Percentiles rank a stretch among this genome's conserved stretches.
These are phyloP conservation scores for Aspergillus carlsbadensis DNA, from an alignment of 495 filamentous ascomycete species.

Conservation along the genomic window DNA sequence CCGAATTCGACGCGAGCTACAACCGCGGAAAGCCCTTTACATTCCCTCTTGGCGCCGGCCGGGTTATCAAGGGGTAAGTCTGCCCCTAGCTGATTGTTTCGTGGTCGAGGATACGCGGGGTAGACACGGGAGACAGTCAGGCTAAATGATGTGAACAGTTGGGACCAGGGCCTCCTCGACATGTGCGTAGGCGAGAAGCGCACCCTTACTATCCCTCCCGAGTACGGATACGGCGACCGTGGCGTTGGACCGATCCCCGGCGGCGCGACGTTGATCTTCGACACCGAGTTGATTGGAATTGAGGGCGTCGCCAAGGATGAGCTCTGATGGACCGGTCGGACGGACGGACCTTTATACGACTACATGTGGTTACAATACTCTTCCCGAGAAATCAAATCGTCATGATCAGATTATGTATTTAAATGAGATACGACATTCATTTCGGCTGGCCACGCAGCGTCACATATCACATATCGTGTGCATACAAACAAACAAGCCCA, in stretches of 20 bases:
- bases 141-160: slow-evolving; percentile 39
- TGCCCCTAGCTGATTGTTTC: background rate
- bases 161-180: slow-evolving; percentile 87
- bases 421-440: slow-evolving; percentile 2
- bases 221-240: slow-evolving; percentile 77
- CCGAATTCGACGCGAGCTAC: slow-evolving; percentile 64
- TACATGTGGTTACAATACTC: too few relatives aligned
- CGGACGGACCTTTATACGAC: too few relatives aligned
- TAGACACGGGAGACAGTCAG: background rate
- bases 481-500: background rate
- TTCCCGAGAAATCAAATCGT: background rate
- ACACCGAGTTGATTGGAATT: slow-evolving; percentile 90
- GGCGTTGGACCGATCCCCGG: slow-evolving; percentile 76
- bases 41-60: slow-evolving; percentile 75
- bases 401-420: background rate
- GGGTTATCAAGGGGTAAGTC: slow-evolving; percentile 83
- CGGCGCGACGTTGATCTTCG: slow-evolving; percentile 80
- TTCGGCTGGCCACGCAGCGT: background rate
- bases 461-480: background rate
- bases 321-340: slow-evolving; percentile 29
- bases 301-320: slow-evolving; percentile 70
- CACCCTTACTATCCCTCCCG: slow-evolving; percentile 86
- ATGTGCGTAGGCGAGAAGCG: slow-evolving; percentile 98
- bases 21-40: slow-evolving; percentile 70
- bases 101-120: background rate